Base-by-base conservation (phyloP, 768 basidiomycete genomes). In the Boletus coccyginus region DNA sequence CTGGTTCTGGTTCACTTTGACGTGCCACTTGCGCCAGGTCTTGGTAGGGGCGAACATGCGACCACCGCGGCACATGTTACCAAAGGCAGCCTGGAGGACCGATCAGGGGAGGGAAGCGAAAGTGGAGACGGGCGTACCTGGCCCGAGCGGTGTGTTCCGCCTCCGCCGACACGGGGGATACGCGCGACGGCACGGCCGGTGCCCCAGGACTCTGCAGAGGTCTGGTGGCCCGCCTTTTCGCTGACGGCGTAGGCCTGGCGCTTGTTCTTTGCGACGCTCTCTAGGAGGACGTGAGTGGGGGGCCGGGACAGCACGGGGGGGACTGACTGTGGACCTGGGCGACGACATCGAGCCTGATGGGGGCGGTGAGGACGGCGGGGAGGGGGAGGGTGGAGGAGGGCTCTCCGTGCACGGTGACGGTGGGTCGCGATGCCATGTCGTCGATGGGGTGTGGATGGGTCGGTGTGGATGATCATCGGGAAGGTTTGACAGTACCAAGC, bases 31-130 rank as follows among this genome's bases (percentile, higher is more conserved):
- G 78, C 96, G 90, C 96, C 95, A 98, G 72, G 86, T 92, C 83
- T 97, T 98, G 78, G 96, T 98, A 17, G 97, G 97, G 31, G 96
- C 96, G 77, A 99, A 98, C 97, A 99, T 98, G 73, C 97, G 94
- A 81, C 97, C 97, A 72, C 97, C 96, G 76, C 97, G 92, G 83
- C 96, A 98, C 97, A 99, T 98, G 90, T 98, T 98, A 71, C 97
- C 97, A 79, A 98, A 98, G 33, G 97, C 97, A 74, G 93, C 97
- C 89, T 96, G 53, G 27, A 36, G 16, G 24, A 13, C 46, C 38
- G 56, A 40, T 66, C 50, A 13, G 52, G 50, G 39, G 42, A 31
- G 5, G 32, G 40, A 38, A 21, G 19, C 11, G 41, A 27, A 40
- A 9, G 33, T 9, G 10, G 19, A 5, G 31, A 19, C 8, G 24